Base-by-base conservation (phyloP, 345 rosid genomes). In the Dimocarpus longan region DNA sequence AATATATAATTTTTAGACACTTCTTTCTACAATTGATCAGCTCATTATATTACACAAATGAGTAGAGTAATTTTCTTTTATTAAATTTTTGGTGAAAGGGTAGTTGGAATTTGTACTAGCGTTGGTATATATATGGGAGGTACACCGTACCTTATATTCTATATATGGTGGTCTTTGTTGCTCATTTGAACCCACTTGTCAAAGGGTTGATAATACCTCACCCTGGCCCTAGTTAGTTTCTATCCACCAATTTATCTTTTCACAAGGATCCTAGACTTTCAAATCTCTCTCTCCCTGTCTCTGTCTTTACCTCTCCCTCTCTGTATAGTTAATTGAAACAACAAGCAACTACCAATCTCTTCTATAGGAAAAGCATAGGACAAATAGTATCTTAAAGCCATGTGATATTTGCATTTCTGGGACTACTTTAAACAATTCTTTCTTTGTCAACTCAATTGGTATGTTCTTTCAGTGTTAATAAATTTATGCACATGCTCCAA, bases 151-250 rank as follows among this genome's bases (percentile, higher is more conserved):
- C 18, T 16, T 13, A 54, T 54, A 59, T 21, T 60, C 65, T 21
- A 22, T 60, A 60, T 2, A 60, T 60, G 65, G 65, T 60, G 65
- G 65, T 60, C 65, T 19, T n/a, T 60, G 26, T 60, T 8, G 65
- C 26, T 19, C 28, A 60, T 9, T n/a, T 21, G 65, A 60, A 60
- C 65, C 24, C 22, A 57, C 2, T n/a, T 2, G 24, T 57, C 63
- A 57, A 57, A 57, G 63, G 22, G 63, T n/a, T 57, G 6, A 21
- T 57, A 57, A n/a, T 57, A 21, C 13, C 28, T 60, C 24, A 8
- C 65, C 65, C 11, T 60, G 21, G 63, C 63, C 64, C 64, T 59
- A 59, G 57, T 52, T 52, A 52, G n/a, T 54, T 54, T 54, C n/a
- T 54, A n/a, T 21, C 28, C 28, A 7, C 65, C 22, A 60, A 60